Conservation (phyloP, 2,329 filamentous ascomycete genomes). For the Colletotrichum lini region DNA sequence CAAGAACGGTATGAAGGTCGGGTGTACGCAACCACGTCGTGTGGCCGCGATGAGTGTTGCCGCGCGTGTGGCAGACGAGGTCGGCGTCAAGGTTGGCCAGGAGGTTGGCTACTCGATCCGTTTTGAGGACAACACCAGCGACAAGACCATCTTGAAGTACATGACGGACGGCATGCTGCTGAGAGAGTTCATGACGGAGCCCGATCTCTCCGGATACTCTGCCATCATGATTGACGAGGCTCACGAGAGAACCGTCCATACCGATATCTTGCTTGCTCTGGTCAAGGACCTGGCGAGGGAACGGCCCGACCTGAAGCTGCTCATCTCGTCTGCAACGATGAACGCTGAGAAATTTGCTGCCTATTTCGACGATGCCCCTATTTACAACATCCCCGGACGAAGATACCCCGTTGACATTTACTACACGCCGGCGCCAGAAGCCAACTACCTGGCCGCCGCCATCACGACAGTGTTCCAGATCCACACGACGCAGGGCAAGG, state of each 20-base stretch:
- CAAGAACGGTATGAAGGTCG: conserved; percentile 86
- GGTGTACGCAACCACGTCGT: conserved; percentile 93
- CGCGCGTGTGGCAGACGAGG: conserved; percentile 94
- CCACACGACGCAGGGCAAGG: conserved; percentile 85
- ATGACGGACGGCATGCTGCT: conserved; percentile 98
- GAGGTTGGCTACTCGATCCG: conserved; percentile 96
- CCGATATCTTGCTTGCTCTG: conserved; percentile 89
- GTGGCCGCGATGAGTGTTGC: conserved; percentile 98
- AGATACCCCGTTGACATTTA: conserved; percentile 92
- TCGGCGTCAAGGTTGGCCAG: conserved; percentile 89
- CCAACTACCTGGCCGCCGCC: conserved; percentile 91
- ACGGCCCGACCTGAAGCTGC: conserved; percentile 86
- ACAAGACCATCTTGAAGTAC: conserved; percentile 94
- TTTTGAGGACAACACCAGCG: conserved; percentile 92
- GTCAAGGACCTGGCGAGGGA: conserved; percentile 90
- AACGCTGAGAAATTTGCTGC: conserved; percentile 92
- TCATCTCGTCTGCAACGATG: conserved; percentile 96
- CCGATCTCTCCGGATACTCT: conserved; percentile 85
- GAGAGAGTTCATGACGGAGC: conserved; percentile 90
- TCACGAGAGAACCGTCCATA: conserved; percentile 92
- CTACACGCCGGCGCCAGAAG: conserved; percentile 91
- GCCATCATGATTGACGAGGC: conserved; percentile 98
- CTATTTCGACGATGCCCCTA: conserved; percentile 93
- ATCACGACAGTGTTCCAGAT: conserved; percentile 97
- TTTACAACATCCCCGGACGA: conserved; percentile 94